Conservation (phyloP, 1,284 basidiomycete species). For the Leccinum pachyderme region DNA sequence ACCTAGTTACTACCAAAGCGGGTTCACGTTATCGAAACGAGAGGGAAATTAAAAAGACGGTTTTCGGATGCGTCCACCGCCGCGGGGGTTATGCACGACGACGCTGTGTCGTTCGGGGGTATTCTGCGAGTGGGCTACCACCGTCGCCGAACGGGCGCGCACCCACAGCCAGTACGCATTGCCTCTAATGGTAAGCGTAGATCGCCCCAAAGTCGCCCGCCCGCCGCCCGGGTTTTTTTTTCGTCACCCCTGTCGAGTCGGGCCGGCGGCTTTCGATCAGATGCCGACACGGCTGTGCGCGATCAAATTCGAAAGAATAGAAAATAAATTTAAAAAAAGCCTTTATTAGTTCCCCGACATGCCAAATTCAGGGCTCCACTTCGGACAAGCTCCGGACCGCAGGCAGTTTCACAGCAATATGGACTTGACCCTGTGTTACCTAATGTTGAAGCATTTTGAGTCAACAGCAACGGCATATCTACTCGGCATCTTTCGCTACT, state of each 20-base stretch:
- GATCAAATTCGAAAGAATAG: conserved; percentile 7
- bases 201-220: conserved; percentile 17
- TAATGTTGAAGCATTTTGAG: neutral
- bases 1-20: conserved; percentile 21
- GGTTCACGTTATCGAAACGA: conserved; percentile 27
- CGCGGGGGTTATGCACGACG: neutral
- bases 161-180: conserved; percentile 7
- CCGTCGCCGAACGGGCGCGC: neutral
- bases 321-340: conserved; percentile 11
- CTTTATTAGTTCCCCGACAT: neutral
- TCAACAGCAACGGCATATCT: conserved; percentile 14
- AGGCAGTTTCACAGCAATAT: neutral
- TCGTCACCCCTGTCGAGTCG: conserved; percentile 23
- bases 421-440: neutral
- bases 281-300: conserved; percentile 22
- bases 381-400: conserved; percentile 2
- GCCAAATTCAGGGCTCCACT: conserved; percentile 4
- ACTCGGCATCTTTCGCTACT: conserved; percentile 20
- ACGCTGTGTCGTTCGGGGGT: neutral
- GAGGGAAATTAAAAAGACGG: conserved; percentile 18
- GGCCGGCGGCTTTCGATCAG: conserved; percentile 36
- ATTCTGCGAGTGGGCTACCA: conserved; percentile 3
- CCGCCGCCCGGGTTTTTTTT: conserved; percentile 29
- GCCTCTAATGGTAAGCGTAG: conserved; percentile 24
- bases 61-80: neutral